A percentile compares a stretch with the other conserved stretches of the same genome.
Evolutionary conservation across 2,329 filamentous ascomycete species (phyloP).

Genomic region (Elsinoe necatrix): DNA sequence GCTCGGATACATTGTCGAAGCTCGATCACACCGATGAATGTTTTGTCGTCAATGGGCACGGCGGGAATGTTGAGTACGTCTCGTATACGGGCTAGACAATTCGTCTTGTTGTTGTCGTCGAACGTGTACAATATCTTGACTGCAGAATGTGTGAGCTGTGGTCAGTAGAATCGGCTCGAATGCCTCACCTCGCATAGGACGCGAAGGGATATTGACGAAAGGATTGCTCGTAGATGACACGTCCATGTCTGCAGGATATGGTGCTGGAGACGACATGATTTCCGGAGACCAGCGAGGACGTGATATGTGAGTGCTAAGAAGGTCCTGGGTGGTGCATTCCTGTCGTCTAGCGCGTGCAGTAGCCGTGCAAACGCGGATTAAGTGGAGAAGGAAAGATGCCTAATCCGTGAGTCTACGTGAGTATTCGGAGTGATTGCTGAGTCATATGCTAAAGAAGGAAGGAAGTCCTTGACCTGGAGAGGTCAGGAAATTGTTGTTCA

Average conservation of each 20-base stretch:
- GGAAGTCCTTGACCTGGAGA: neutral
- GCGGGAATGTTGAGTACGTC: constrained; percentile 73
- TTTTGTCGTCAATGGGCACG: constrained; percentile 68
- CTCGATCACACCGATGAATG: constrained; percentile 78
- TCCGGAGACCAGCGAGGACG: neutral
- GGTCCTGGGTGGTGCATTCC: neutral
- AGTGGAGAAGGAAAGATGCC: neutral
- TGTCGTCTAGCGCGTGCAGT: neutral
- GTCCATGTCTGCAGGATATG: constrained; percentile 17
- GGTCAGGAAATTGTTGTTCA: neutral
- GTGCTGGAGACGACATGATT: constrained; percentile 19
- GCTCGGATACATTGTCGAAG: constrained; percentile 79
- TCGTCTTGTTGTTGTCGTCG: constrained; percentile 77
- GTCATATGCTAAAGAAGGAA: neutral
- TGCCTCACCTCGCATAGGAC: constrained; percentile 38
- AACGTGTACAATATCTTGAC: constrained; percentile 98
- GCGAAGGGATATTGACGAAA: constrained; percentile 30
- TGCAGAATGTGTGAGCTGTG: constrained; percentile 31
- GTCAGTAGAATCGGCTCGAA: neutral
- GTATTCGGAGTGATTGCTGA: neutral
- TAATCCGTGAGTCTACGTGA: constrained; percentile 1
- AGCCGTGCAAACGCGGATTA: neutral
- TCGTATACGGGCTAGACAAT: constrained; percentile 79
- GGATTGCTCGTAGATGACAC: constrained; percentile 19
- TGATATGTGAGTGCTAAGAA: neutral